Evolutionary conservation across 148 eudicot genomes (phyloP).

Genomic region (Amaranthus palmeri): DNA sequence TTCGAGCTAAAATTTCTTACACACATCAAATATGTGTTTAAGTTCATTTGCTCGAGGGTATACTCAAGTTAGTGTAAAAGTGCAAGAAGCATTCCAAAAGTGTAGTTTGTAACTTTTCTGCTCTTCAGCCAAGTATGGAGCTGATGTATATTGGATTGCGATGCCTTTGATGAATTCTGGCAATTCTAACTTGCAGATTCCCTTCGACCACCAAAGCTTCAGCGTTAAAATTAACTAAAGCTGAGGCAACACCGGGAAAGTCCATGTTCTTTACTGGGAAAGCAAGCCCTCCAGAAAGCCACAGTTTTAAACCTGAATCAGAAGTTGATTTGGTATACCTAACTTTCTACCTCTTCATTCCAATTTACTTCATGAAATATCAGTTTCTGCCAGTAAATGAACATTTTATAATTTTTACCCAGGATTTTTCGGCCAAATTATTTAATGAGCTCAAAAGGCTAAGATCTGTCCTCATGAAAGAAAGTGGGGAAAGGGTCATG

Average conservation of each 20-base stretch:
- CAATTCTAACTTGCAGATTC: conserved; percentile 44
- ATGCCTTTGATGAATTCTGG: neutral
- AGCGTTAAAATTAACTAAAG: conserved; percentile 42
- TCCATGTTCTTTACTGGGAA: conserved; percentile 40
- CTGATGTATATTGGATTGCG: neutral
- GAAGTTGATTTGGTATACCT: conserved; percentile 40
- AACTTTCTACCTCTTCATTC: neutral
- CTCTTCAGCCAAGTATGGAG: neutral
- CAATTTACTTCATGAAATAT: neutral
- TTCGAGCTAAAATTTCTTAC: neutral
- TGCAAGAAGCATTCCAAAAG: neutral
- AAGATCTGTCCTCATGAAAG: conserved; percentile 46
- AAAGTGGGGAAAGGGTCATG: conserved; percentile 52
- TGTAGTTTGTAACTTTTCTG: neutral
- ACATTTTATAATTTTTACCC: conserved; percentile 14
- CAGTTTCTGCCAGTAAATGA: neutral
- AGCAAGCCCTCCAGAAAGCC: conserved; percentile 37
- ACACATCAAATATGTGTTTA: conserved; percentile 2
- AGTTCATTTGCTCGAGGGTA: neutral
- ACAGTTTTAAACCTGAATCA: conserved; percentile 37
- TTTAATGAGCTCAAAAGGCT: conserved; percentile 53
- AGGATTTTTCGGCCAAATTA: conserved; percentile 67
- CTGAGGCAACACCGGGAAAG: conserved; percentile 54
- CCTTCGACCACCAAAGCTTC: conserved; percentile 46
- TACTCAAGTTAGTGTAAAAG: neutral